Base-by-base conservation (phyloP, 179 eudicot genomes). In the Patellifolia procumbens region DNA sequence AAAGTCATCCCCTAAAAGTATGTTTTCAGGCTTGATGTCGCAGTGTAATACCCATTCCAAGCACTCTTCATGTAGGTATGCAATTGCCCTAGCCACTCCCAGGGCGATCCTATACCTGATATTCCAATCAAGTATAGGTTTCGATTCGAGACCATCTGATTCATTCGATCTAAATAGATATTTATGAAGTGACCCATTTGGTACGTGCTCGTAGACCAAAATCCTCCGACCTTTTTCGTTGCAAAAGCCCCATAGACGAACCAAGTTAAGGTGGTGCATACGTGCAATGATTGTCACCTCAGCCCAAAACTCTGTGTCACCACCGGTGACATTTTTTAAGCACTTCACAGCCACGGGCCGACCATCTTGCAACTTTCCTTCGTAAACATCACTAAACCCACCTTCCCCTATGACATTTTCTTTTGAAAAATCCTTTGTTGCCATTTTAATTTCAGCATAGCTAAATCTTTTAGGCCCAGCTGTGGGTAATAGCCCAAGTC, bases 181-280 rank as follows among this genome's bases (percentile, higher is more conserved):
- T 78, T 86, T 85, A 49, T 85, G 89, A 0, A 93, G 87, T 20
- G 98, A 92, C 5, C 98, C 98, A 51, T 92, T 94, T 0, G 97
- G 91, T 16, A 94, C 91, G 26, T 87, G 88, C 83, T 94, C 98
- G 46, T 92, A 92, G 22, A 94, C 86, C 32, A 94, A 82, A 43
- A 92, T 86, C 68, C 98, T 86, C 0, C 79, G 72, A 29, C 92
- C 97, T 73, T 89, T 94, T 68, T 94, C 98, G 42, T 91, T 90
- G 74, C 96, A 94, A 73, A 90, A 94, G 2, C 98, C 98, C 98
- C 97, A 92, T 34, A 94, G 62, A 1, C 96, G 80, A 15, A 92
- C 96, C 86, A 92, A 77, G 68, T 94, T 94, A 31, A 92, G 89
- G 79, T 94, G 98, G 79, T 94, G 97, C 96, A 92, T 90, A n/a